These are phyloP conservation scores for Phialophora macrospora DNA, from an alignment of 2,329 filamentous ascomycete genomes.

Conservation along the genomic window DNA sequence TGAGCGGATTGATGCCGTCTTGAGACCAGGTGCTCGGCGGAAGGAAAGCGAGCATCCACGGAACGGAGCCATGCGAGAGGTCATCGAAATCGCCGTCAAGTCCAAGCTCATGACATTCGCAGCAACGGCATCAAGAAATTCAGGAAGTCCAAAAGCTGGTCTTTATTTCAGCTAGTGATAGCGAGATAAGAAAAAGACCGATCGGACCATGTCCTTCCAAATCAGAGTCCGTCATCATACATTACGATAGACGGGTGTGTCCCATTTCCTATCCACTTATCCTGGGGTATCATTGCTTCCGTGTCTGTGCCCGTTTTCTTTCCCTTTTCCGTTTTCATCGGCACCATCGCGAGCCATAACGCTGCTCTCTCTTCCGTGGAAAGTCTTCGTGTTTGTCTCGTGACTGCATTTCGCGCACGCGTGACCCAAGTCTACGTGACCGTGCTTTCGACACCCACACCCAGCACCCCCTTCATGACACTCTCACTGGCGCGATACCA, in stretches of 20 bases:
- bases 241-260: background rate
- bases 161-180: background rate
- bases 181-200: background rate
- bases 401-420: background rate
- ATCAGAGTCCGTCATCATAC: background rate
- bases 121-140: background rate
- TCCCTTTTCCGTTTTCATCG: too few species aligned
- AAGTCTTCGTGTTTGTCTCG: background rate
- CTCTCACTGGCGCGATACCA: slow-evolving; percentile 53
- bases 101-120: background rate
- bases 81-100: background rate
- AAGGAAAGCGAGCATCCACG: background rate
- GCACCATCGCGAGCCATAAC: background rate
- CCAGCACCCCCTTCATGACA: slow-evolving; percentile 48
- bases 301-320: background rate
- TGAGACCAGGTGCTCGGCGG: background rate
- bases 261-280: background rate
- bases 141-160: background rate
- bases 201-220: background rate
- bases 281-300: background rate
- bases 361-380: background rate
- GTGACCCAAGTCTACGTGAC: background rate
- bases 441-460: slow-evolving; percentile 33
- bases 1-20: background rate
- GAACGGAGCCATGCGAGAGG: background rate